Evolutionary conservation across 2,329 filamentous ascomycete genomes (phyloP), one percentile per base, ranked within the genome.

Genomic region (Microsporum audouinii): DNA sequence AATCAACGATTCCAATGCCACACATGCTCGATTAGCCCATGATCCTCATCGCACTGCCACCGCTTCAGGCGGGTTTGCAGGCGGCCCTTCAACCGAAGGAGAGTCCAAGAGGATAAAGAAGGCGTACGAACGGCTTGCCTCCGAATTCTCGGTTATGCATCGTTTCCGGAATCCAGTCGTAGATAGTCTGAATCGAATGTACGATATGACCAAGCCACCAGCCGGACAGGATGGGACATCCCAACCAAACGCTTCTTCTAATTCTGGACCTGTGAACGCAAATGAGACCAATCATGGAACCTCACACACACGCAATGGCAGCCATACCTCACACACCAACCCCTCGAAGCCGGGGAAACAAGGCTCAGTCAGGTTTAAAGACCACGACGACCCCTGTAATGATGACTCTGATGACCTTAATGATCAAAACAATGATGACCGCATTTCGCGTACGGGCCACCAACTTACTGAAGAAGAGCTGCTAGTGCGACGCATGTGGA

Each of bases 131-230:
- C 77, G 72, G 60, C 72, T 70, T 3, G 68, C 74, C 4, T 66
- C 73, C 45, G 76, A 78, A 63, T 68, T 78, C 43, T 74, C 69
- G 38, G 77, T 78, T 5, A 75, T 78, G 6, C 73, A 74, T 56
- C 72, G 75, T 23, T 79, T 79, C 63, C 74, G 75, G 60, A 75
- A 72, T 29, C 77, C 77, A 3, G 73, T 75, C 1, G 69, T 71
- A 6, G 74, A 77, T 63, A 78, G 76, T 63, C 73, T 78, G 64
- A 68, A 63, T 34, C 71, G 77, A 12, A 58, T 66, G 7, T 58
- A 58, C 17, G 57, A 60, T 58, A 59, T 59, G 31, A 34, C 45
- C 47, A 53, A 60, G 10, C 36, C 58, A 29, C 43, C 27, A n/a
- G 7, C 29, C 1, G 41, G 57, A 17, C 34, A 47, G 27, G 57